Base-by-base conservation (phyloP, 108 stramenopile genomes). In the Licmophora abbreviata region DNA sequence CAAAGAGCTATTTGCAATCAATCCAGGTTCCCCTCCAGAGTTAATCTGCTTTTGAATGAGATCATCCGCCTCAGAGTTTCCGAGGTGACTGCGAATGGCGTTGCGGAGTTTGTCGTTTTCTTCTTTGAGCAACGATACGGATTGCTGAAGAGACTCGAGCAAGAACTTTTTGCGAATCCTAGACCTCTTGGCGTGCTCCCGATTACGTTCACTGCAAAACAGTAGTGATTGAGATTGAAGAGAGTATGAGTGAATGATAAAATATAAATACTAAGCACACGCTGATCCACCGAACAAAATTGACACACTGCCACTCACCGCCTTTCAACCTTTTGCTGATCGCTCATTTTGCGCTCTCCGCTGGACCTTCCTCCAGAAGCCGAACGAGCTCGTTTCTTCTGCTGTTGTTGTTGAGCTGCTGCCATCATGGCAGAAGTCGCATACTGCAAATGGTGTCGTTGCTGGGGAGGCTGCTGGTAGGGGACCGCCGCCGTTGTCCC, bases 81-180 rank as follows among this genome's bases (percentile, higher is more conserved):
- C 88, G 8, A 90, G 63, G 59, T 90, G 81, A 23, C 56, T 48
- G 14, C 69, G 76, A 41, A 90, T 83, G 40, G 81, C 63, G 17
- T 56, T 50, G 29, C 77, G 76, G 42, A 90, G 77, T 49, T 90
- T 90, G 26, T 90, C 88, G 48, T 90, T 90, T 56, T 90, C 88
- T 49, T 83, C 82, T 63, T 84, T 85, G 43, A 90, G 63, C 30
- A 83, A 61, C 29, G 77, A 63, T 20, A 86, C 88, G 44, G 64
- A 69, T 59, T 84, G 84, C 71, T 97, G 94, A 22, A 97, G 74
- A 32, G 80, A 82, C 61, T 97, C 95, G 42, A 97, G 79, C 51
- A 97, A 71, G 54, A 94, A 94, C 71, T 96, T 96, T 67, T 97
- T 97, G 42, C 97, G 84, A 38, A 97, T 83, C 20, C 97, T 84